phyloP scores from a whole-genome alignment of 352 stramenopile genomes.

The Peronospora destructor region DNA sequence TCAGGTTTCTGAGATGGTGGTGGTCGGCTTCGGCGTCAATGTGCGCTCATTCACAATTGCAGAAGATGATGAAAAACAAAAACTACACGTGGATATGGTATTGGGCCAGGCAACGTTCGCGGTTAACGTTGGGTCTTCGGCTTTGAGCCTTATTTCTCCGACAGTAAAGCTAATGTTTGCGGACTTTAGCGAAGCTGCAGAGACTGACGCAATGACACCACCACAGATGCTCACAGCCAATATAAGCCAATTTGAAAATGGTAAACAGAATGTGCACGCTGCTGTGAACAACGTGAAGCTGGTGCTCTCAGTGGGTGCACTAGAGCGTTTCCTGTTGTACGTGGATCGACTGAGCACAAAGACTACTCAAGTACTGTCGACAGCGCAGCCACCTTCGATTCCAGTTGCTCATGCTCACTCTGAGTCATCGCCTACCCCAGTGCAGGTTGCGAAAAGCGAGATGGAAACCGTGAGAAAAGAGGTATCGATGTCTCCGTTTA shows the following conservation, averaged over 20 bases:
- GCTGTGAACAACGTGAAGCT: conserved; percentile 45
- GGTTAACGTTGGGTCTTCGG: conserved; percentile 38
- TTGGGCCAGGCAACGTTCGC: conserved; percentile 46
- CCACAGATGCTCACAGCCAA: conserved; percentile 44
- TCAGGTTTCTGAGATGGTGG: conserved; percentile 46
- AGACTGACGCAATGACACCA: conserved; percentile 22
- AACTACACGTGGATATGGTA: conserved; percentile 42
- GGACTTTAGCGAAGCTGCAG: conserved; percentile 38
- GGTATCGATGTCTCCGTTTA: conserved; percentile 60
- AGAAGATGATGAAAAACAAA: conserved; percentile 38
- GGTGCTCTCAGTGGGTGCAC: conserved; percentile 32
- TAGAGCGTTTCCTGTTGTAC: conserved; percentile 63
- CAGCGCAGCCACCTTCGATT: conserved; percentile 30
- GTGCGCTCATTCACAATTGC: conserved; percentile 34
- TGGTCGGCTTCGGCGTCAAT: conserved; percentile 46
- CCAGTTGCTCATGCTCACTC: conserved; percentile 20
- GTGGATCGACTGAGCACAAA: conserved; percentile 51
- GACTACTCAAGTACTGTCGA: conserved; percentile 43
- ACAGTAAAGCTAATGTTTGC: conserved; percentile 49
- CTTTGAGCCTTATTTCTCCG: conserved; percentile 28
- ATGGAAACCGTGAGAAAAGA: conserved; percentile 28
- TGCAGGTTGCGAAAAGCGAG: conserved; percentile 30
- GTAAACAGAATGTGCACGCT: conserved; percentile 38
- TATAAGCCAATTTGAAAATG: conserved; percentile 39
- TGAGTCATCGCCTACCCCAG: conserved; percentile 23